Evolutionary conservation across 116 monocot species (phyloP).

Genomic region (Zostera marina): DNA sequence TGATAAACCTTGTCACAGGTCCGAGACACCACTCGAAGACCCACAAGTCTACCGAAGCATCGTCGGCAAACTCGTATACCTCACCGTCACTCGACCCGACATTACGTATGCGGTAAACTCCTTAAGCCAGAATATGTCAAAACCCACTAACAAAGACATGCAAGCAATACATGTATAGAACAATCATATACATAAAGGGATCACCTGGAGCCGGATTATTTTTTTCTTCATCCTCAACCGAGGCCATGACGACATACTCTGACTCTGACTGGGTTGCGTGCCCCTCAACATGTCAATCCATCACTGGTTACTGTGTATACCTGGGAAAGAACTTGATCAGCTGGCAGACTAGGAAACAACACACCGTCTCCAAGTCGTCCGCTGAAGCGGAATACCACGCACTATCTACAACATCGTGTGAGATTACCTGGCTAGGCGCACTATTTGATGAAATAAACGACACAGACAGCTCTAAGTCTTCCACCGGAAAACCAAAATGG

Average conservation of each 20-base stretch:
- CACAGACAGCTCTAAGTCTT: no score
- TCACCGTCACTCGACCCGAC: background rate
- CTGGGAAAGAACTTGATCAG: background rate
- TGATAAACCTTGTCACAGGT: no score
- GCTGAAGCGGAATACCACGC: no score
- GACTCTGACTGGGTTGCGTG: background rate
- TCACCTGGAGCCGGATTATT: background rate
- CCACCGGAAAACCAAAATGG: no score
- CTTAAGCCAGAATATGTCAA: background rate
- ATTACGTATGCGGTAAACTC: background rate
- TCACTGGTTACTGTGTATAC: background rate
- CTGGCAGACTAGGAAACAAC: background rate
- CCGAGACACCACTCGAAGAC: background rate
- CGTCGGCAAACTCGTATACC: background rate
- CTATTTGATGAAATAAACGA: no score
- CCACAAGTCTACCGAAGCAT: background rate
- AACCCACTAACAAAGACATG: background rate
- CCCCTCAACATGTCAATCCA: no score
- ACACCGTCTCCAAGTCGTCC: no score
- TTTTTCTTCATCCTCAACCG: background rate
- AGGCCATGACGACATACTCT: background rate
- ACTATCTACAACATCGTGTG: no score
- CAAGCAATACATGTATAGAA: background rate
- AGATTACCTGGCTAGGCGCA: background rate
- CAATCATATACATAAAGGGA: background rate